Percentiles rank a stretch among this genome's conserved stretches.
phyloP scores from a whole-genome alignment of 1,139 yeast species.

The Oligophagozyma castellii region DNA sequence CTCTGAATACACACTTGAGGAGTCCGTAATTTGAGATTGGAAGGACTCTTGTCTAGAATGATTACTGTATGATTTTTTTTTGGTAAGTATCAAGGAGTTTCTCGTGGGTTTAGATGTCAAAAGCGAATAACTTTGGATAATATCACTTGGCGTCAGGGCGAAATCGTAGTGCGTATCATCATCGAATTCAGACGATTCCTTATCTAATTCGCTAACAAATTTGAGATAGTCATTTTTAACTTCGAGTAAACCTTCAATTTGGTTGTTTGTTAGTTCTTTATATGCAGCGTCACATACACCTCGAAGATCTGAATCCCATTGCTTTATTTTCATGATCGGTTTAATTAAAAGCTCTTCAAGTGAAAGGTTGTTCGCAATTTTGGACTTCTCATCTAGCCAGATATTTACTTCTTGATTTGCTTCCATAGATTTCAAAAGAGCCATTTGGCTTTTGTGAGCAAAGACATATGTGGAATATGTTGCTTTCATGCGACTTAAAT shows the following conservation, averaged over 20 bases:
- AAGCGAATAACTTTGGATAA: slow-evolving; percentile 14
- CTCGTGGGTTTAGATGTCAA: no score
- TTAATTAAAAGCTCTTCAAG: slow-evolving; percentile 13
- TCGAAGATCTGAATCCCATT: slow-evolving; percentile 11
- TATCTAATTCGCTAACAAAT: slow-evolving; percentile 7
- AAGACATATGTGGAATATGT: slow-evolving; percentile 21
- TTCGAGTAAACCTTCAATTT: not conserved
- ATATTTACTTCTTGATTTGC: slow-evolving; percentile 7
- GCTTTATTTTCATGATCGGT: slow-evolving; percentile 15
- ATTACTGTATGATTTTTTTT: no score
- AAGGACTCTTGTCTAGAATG: no score
- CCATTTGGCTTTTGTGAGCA: slow-evolving; percentile 16
- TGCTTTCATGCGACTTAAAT: slow-evolving; percentile 22
- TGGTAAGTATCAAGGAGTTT: no score
- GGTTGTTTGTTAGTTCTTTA: not conserved
- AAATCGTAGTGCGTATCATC: slow-evolving; percentile 10
- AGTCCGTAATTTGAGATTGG: no score
- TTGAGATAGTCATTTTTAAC: not conserved
- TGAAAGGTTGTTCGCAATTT: slow-evolving; percentile 7
- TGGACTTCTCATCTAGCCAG: slow-evolving; percentile 20
- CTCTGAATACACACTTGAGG: no score
- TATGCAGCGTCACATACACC: slow-evolving; percentile 3
- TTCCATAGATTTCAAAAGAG: slow-evolving; percentile 12
- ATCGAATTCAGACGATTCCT: slow-evolving; percentile 10
- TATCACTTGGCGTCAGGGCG: slow-evolving; percentile 17